These are phyloP conservation scores for Phaeotremella fagi DNA, from an alignment of 768 basidiomycete species.

Conservation along the genomic window DNA sequence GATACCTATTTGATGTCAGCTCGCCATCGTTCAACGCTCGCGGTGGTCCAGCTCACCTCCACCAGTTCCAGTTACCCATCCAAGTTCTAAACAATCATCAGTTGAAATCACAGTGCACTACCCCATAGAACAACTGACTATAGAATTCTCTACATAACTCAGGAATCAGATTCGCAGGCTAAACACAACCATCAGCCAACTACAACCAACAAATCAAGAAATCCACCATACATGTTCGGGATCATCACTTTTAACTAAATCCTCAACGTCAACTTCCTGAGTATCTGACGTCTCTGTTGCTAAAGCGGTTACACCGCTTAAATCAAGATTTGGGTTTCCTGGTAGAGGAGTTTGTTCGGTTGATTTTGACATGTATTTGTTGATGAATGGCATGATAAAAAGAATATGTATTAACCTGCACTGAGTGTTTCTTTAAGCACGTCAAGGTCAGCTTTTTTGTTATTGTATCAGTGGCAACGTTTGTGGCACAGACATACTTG, in stretches of 20 bases:
- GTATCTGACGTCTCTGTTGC: neutral
- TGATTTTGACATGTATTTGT: neutral
- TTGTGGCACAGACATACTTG: neutral
- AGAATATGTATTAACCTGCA: too few relatives aligned
- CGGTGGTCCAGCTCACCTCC: slow-evolving; percentile 36
- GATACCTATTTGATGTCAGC: slow-evolving; percentile 53
- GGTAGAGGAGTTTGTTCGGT: neutral
- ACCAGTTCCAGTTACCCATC: slow-evolving; percentile 90
- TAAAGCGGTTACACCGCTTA: neutral
- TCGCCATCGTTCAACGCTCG: neutral
- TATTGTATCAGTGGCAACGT: too few relatives aligned
- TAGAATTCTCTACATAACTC: slow-evolving; percentile 81
- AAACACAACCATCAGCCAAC: slow-evolving; percentile 5
- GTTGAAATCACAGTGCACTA: neutral
- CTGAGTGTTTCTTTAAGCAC: too few relatives aligned
- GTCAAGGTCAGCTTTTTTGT: too few relatives aligned
- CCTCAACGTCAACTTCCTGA: slow-evolving; percentile 28
- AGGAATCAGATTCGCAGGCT: slow-evolving; percentile 83
- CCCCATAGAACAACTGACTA: slow-evolving; percentile 39
- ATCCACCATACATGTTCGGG: slow-evolving; percentile 52
- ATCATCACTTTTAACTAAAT: slow-evolving; percentile 43
- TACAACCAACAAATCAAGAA: neutral
- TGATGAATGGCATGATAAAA: neutral
- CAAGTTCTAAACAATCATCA: slow-evolving; percentile 52
- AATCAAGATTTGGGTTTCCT: neutral